Conservation (phyloP, 169 alveolate species). For the Perkinsus olseni region DNA sequence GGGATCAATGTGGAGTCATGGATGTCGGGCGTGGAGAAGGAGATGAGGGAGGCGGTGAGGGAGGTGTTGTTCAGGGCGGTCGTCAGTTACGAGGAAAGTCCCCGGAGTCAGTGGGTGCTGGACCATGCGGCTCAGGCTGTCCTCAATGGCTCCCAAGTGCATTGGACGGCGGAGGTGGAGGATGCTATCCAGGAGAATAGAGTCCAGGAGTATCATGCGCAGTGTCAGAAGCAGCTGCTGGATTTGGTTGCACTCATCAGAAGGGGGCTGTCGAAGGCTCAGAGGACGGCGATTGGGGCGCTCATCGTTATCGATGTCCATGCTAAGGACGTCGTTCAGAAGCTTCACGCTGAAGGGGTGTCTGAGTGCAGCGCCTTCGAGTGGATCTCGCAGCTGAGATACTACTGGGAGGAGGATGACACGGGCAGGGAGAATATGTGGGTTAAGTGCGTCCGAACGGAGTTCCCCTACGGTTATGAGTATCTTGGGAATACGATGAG, state of each 20-base stretch:
- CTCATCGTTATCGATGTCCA: slow-evolving; percentile 89
- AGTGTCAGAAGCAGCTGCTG: slow-evolving; percentile 59
- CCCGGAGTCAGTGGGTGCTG: slow-evolving; percentile 81
- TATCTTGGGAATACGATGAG: slow-evolving; percentile 91
- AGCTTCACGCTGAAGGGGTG: slow-evolving; percentile 52
- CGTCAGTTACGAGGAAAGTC: slow-evolving; percentile 44
- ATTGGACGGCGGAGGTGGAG: slow-evolving; percentile 86
- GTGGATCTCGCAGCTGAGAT: slow-evolving; percentile 77
- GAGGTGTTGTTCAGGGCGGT: slow-evolving; percentile 8
- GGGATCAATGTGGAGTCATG: slow-evolving; percentile 29
- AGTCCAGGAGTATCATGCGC: slow-evolving; percentile 45
- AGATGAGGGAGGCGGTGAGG: slow-evolving; percentile 25
- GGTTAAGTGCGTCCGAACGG: slow-evolving; percentile 79
- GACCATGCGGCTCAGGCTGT: slow-evolving; percentile 83
- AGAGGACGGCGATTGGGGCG: slow-evolving; percentile 76
- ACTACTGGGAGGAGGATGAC: slow-evolving; percentile 89
- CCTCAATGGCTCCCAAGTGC: slow-evolving; percentile 77
- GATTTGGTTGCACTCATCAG: slow-evolving; percentile 81
- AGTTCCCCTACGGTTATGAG: slow-evolving; percentile 83
- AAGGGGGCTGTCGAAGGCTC: slow-evolving; percentile 63
- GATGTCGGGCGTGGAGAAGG: slow-evolving; percentile 28
- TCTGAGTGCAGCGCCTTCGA: slow-evolving; percentile 29
- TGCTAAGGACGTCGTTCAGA: slow-evolving; percentile 81
- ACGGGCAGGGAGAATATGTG: slow-evolving; percentile 48
- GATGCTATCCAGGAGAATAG: slow-evolving; percentile 64